phyloP scores from a whole-genome alignment of 2,329 filamentous ascomycete species.

The Emydomyces testavorans region DNA sequence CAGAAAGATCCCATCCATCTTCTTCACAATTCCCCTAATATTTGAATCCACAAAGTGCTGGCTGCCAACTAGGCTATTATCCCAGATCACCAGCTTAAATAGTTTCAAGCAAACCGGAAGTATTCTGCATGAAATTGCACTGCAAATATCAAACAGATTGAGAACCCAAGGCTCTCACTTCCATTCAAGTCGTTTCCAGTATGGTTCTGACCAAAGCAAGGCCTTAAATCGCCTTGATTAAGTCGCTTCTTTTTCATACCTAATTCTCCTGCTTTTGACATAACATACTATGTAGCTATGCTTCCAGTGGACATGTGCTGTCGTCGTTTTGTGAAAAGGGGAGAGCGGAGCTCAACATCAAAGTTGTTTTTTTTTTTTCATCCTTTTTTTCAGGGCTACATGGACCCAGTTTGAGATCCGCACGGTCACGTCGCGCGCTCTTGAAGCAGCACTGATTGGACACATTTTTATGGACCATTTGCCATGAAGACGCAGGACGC shows the following conservation, averaged over 20 bases:
- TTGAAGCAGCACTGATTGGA: too few species aligned
- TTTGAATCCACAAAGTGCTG: conserved; percentile 3
- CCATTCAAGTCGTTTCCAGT: neutral
- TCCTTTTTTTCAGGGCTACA: neutral
- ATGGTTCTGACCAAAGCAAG: neutral
- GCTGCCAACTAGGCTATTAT: neutral
- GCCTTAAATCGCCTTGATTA: neutral
- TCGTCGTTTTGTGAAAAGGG: neutral
- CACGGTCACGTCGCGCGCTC: too few species aligned
- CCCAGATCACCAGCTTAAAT: neutral
- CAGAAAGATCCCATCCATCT: conserved; percentile 2
- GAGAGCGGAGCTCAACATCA: neutral
- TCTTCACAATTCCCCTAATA: conserved; percentile 3
- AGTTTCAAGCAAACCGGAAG: conserved; percentile 3
- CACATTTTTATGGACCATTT: neutral
- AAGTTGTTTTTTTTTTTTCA: neutral
- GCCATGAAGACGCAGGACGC: neutral
- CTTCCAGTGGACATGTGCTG: neutral
- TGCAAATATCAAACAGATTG: neutral
- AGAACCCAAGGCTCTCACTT: neutral
- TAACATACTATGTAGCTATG: neutral
- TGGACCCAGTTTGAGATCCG: neutral
- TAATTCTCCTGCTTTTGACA: neutral
- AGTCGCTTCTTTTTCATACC: neutral
- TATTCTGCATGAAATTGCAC: neutral